phyloP scores from a whole-genome alignment of 2,329 filamentous ascomycete genomes.

The Arthrinium puccinioides region DNA sequence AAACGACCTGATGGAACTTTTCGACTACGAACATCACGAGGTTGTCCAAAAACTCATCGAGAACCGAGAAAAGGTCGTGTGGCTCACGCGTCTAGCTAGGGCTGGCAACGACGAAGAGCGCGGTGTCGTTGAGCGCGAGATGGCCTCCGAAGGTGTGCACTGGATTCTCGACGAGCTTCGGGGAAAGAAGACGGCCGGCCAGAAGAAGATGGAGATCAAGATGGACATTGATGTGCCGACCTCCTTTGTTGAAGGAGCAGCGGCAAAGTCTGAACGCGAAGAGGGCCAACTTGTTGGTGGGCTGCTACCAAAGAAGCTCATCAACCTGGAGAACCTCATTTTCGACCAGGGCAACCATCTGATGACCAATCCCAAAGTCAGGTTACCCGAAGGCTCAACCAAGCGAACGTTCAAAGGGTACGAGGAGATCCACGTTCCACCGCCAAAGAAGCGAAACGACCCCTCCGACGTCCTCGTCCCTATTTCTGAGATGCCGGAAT shows the following conservation, averaged over 20 bases:
- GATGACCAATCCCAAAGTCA: conserved; percentile 98
- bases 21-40: conserved; percentile 94
- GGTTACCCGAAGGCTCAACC: conserved; percentile 86
- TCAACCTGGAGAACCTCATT: conserved; percentile 92
- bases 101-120: conserved; percentile 74
- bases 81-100: conserved; percentile 82
- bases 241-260: conserved; percentile 44
- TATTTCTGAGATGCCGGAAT: conserved; percentile 83
- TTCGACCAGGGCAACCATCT: conserved; percentile 98
- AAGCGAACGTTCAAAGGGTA: conserved; percentile 97
- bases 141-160: conserved; percentile 80
- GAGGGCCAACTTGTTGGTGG: conserved; percentile 72
- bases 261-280: conserved; percentile 44
- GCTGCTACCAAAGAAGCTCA: conserved; percentile 75
- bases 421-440: conserved; percentile 94
- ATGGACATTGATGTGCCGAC: conserved; percentile 83
- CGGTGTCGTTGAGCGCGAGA: conserved; percentile 76
- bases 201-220: conserved; percentile 78
- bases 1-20: conserved; percentile 96
- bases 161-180: conserved; percentile 83
- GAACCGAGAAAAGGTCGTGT: conserved; percentile 90
- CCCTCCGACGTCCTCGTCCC: conserved; percentile 75
- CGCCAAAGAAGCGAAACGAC: conserved; percentile 81
- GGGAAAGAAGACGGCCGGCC: conserved; percentile 58
- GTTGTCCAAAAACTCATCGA: conserved; percentile 84